Conservation (phyloP, 805 yeast genomes). For the Ogataea philodendri region DNA sequence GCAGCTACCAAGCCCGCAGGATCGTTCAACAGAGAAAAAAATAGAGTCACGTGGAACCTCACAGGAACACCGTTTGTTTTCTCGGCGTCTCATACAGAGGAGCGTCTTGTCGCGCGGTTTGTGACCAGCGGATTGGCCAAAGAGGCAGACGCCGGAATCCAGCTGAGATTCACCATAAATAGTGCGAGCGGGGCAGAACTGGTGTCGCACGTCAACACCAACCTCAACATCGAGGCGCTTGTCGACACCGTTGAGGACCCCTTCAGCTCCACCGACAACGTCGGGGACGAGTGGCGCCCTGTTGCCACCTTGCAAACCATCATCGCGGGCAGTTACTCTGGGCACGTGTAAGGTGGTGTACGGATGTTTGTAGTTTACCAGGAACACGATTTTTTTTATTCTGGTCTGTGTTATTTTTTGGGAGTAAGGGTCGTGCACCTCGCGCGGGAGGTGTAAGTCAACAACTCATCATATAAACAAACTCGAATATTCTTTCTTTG, state of each 20-base stretch:
- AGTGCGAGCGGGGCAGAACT: slow-evolving; percentile 43
- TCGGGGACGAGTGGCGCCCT: slow-evolving; percentile 30
- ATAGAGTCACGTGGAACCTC: slow-evolving; percentile 84
- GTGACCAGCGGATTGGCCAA: slow-evolving; percentile 66
- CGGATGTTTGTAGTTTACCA: slow-evolving; percentile 3
- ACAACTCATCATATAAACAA: slow-evolving; percentile 9
- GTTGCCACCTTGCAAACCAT: slow-evolving; percentile 47
- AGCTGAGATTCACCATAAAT: slow-evolving; percentile 56
- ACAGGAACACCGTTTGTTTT: slow-evolving; percentile 38
- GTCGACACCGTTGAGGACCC: slow-evolving; percentile 35
- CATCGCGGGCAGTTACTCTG: slow-evolving; percentile 49
- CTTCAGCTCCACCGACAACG: slow-evolving; percentile 30
- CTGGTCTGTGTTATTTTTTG: slow-evolving; percentile 10
- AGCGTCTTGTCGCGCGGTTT: slow-evolving; percentile 81
- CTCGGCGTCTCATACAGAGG: slow-evolving; percentile 41
- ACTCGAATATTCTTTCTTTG: slow-evolving; percentile 3
- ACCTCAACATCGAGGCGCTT: slow-evolving; percentile 33
- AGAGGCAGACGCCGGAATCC: slow-evolving; percentile 76
- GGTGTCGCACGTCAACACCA: slow-evolving; percentile 41
- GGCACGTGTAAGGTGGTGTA: slow-evolving; percentile 30
- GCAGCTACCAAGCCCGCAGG: slow-evolving; percentile 94
- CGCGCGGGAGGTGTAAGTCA: slow-evolving; percentile 4
- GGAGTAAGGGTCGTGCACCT: slow-evolving; percentile 15
- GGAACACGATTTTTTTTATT: slow-evolving; percentile 4
- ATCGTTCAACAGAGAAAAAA: slow-evolving; percentile 80